Evolutionary conservation across 306 rosid species (phyloP), one percentile per base, ranked within the genome.

Genomic region (Begonia peltatifolia): DNA sequence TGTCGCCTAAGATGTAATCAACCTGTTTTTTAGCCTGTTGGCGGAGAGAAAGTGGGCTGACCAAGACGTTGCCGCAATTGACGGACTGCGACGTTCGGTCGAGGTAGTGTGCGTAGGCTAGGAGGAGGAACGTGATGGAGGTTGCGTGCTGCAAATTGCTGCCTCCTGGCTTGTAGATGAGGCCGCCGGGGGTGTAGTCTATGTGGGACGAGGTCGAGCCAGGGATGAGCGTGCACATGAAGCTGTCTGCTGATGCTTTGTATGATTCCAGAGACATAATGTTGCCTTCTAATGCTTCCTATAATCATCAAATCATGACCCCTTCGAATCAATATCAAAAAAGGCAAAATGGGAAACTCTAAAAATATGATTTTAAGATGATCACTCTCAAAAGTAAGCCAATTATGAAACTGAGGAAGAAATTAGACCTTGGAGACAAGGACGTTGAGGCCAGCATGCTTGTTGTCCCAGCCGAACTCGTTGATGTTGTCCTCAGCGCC

Each of bases 1-100:
- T 85, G 22, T 80, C 74, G 0, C 97, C 97, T 17, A 90, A 53
- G 18, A 90, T 74, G 82, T 90, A 90, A 52, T 90, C 97, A 46
- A 81, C 84, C 61, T 81, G 88, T 2, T 9, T 47, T 53, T 81
- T 81, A 20, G 88, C 88, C 17, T 6, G 54, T 12, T 71, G 75
- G 14, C 78, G 62, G 46, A 77, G 84, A 6, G 71, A 53, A 30
- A 71, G 58, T 15, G 88, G 67, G 41, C 36, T 52, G 12, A 67
- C 67, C 50, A 58, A 47, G 25, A 81, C 50, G 47, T 72, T 77
- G 2, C 84, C 88, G 59, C 88, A 81, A 4, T 59, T 65, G 42
- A 77, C 51, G 35, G 72, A 3, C 38, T 57, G 81, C 12, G 72
- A 63, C 0, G 73, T 63, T 56, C 76, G 74, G 22, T 71, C 63